Percentiles rank a stretch among this genome's conserved stretches.
Conservation (phyloP, 179 eudicot species). For the Vitellaria paradoxa region DNA sequence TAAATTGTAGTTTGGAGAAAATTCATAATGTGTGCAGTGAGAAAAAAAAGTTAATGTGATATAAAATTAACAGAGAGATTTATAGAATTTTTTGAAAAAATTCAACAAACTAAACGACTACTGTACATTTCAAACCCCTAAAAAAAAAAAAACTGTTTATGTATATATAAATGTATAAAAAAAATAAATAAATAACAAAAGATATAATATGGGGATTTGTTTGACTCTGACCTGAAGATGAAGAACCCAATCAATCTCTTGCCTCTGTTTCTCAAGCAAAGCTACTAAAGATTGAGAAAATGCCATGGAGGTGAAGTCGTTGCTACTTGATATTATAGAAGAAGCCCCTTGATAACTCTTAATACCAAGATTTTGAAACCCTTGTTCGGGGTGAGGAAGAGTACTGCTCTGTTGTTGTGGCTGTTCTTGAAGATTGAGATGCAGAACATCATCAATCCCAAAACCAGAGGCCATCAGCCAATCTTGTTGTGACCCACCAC, state of each 20-base stretch:
- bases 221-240: conserved; percentile 43
- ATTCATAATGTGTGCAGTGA: too few relatives aligned
- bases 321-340: conserved; percentile 5
- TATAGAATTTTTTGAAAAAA: too few relatives aligned
- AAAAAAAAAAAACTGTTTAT: neutral
- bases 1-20: too few relatives aligned
- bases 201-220: neutral
- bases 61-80: too few relatives aligned
- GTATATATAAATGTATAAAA: neutral
- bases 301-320: conserved; percentile 14
- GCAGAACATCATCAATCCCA: conserved; percentile 20
- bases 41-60: too few relatives aligned
- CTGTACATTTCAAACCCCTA: too few relatives aligned
- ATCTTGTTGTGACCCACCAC: conserved; percentile 14
- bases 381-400: conserved; percentile 8
- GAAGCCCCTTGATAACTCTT: conserved; percentile 10
- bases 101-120: too few relatives aligned
- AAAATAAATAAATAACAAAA: too few relatives aligned
- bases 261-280: conserved; percentile 43
- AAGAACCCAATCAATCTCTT: conserved; percentile 44
- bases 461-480: conserved; percentile 18
- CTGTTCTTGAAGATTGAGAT: conserved; percentile 17
- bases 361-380: conserved; percentile 4
- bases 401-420: conserved; percentile 13
- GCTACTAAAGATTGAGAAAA: conserved; percentile 25